Conservation (phyloP, 805 yeast genomes). For the Dipodascopsis uninucleata region DNA sequence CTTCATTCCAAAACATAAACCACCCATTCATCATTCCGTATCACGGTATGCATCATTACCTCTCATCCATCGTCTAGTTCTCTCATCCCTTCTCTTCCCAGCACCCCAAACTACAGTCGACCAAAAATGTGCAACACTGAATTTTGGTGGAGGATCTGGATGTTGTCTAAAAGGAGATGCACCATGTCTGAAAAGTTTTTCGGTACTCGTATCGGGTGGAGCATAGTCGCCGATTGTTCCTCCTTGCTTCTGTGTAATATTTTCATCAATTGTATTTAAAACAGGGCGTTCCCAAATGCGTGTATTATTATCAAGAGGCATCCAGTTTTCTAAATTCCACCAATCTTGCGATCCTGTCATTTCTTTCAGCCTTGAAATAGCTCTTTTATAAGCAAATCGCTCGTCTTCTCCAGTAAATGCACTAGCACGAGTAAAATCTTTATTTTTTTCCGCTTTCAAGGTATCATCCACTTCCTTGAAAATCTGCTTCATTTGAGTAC, state of each 20-base stretch:
- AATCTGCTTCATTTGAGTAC: conserved; percentile 33
- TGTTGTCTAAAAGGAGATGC: conserved; percentile 6
- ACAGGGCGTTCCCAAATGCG: conserved; percentile 20
- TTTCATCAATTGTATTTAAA: conserved; percentile 4
- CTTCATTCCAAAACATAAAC: too few relatives aligned
- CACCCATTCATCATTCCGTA: background rate
- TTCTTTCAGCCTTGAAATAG: conserved; percentile 60
- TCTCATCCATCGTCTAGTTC: conserved; percentile 55
- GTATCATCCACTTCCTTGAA: conserved; percentile 9
- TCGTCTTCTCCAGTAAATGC: conserved; percentile 78
- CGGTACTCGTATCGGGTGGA: too few relatives aligned
- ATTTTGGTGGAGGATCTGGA: conserved; percentile 40
- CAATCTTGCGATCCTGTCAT: conserved; percentile 54
- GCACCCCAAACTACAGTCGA: conserved; percentile 63
- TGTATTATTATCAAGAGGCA: conserved; percentile 66
- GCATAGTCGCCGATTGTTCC: conserved; percentile 20
- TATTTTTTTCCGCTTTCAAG: conserved; percentile 32
- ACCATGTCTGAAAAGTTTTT: too few relatives aligned
- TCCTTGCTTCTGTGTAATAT: conserved; percentile 23
- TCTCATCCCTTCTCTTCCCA: conserved; percentile 48
- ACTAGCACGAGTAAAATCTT: conserved; percentile 46
- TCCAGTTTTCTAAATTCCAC: conserved; percentile 52
- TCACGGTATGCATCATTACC: conserved; percentile 32
- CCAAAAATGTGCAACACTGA: conserved; percentile 57
- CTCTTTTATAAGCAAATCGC: conserved; percentile 66